A percentile compares a stretch with the other conserved stretches of the same genome.
These are phyloP conservation scores for Arabis hirsuta DNA, from an alignment of 345 rosid species.

Conservation along the genomic window DNA sequence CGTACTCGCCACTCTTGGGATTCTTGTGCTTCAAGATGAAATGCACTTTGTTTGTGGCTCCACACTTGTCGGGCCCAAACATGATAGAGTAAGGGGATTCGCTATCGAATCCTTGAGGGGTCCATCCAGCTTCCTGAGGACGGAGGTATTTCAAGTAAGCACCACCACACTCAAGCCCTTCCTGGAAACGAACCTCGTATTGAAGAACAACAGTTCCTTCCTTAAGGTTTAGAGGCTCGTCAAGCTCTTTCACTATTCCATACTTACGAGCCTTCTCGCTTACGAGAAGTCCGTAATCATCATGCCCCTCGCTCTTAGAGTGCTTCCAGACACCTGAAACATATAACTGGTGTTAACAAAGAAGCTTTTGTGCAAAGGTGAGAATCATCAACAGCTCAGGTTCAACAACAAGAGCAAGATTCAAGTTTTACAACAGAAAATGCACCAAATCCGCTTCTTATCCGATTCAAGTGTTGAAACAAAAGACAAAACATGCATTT, in stretches of 20 bases:
- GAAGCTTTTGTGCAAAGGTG: slow-evolving; percentile 18
- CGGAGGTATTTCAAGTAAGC: slow-evolving; percentile 80
- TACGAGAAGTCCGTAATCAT: slow-evolving; percentile 85
- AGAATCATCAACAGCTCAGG: slow-evolving; percentile 8
- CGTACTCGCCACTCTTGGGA: slow-evolving; percentile 79
- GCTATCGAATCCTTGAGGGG: slow-evolving; percentile 60
- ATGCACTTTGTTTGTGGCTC: slow-evolving; percentile 86
- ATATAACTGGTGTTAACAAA: slow-evolving; percentile 30
- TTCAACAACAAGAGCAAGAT: background rate
- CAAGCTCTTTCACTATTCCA: slow-evolving; percentile 77
- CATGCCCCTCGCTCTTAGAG: slow-evolving; percentile 83
- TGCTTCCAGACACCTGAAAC: slow-evolving; percentile 77
- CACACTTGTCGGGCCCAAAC: slow-evolving; percentile 96
- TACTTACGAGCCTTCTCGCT: slow-evolving; percentile 78
- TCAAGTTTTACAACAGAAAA: background rate
- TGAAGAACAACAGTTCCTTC: slow-evolving; percentile 75
- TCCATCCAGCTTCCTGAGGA: slow-evolving; percentile 83
- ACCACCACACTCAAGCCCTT: slow-evolving; percentile 92
- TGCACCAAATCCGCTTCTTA: background rate
- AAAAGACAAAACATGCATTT: background rate
- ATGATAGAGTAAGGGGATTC: slow-evolving; percentile 86
- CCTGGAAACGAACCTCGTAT: slow-evolving; percentile 75
- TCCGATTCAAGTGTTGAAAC: slow-evolving; percentile 4
- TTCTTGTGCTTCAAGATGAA: slow-evolving; percentile 88
- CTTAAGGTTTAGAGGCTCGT: slow-evolving; percentile 61